Evolutionary conservation across 352 stramenopile species (phyloP).

Genomic region (Phytophthora pseudosyringae): DNA sequence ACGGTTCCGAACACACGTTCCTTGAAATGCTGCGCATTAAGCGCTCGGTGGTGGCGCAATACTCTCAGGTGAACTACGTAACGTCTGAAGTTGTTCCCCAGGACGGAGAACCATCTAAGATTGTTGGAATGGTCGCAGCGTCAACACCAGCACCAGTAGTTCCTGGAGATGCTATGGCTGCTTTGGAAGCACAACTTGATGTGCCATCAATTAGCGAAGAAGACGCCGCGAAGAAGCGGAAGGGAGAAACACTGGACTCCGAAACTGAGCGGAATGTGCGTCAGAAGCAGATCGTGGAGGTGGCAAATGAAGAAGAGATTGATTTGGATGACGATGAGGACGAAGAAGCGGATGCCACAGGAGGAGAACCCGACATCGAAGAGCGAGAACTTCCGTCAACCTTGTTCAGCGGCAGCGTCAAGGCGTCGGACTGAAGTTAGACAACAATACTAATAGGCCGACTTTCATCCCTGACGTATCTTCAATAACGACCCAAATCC

Average conservation of each 20-base stretch:
- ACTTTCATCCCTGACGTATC: not conserved
- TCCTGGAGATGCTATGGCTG: slow-evolving; percentile 86
- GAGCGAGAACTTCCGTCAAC: slow-evolving; percentile 64
- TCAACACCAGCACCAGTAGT: slow-evolving; percentile 41
- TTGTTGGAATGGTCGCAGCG: slow-evolving; percentile 64
- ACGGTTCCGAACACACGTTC: slow-evolving; percentile 98
- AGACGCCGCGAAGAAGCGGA: slow-evolving; percentile 67
- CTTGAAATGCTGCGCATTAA: slow-evolving; percentile 99
- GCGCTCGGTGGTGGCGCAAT: slow-evolving; percentile 95
- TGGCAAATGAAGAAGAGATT: slow-evolving; percentile 92
- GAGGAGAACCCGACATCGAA: slow-evolving; percentile 48
- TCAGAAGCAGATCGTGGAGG: slow-evolving; percentile 78
- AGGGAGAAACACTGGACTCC: slow-evolving; percentile 49
- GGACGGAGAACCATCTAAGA: slow-evolving; percentile 31
- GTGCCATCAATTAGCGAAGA: slow-evolving; percentile 30
- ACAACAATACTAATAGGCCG: slow-evolving; percentile 8
- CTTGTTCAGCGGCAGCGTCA: slow-evolving; percentile 39
- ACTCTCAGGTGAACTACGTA: slow-evolving; percentile 97
- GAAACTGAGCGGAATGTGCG: slow-evolving; percentile 80
- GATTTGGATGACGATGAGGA: slow-evolving; percentile 91
- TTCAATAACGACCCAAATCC: too few relatives aligned
- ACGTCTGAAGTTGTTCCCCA: slow-evolving; percentile 87
- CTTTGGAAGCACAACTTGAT: slow-evolving; percentile 84
- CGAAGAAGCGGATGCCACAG: slow-evolving; percentile 42
- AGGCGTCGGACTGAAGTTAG: slow-evolving; percentile 28